Evolutionary conservation across 768 basidiomycete genomes (phyloP).

Genomic region (Collybia sp.): DNA sequence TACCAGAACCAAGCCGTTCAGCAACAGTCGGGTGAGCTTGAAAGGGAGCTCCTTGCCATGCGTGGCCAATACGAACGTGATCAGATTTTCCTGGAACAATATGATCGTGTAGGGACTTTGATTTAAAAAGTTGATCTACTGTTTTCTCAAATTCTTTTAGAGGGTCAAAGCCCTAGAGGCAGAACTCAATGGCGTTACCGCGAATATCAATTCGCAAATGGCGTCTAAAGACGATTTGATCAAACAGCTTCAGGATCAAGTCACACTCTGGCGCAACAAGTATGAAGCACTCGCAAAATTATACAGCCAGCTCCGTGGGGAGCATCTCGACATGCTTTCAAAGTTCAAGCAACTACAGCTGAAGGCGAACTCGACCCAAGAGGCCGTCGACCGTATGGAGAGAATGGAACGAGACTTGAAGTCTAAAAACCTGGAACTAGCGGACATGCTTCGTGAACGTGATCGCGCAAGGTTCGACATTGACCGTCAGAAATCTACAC

Average conservation of each 20-base stretch:
- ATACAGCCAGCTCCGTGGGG: conserved; percentile 95
- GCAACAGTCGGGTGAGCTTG: conserved; percentile 75
- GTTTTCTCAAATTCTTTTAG: conserved; percentile 32
- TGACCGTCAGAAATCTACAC: conserved; percentile 87
- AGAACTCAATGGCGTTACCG: conserved; percentile 70
- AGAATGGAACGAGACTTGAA: conserved; percentile 98
- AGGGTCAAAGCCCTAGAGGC: conserved; percentile 94
- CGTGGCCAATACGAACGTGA: conserved; percentile 97
- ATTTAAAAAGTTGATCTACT: neutral
- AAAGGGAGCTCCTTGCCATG: conserved; percentile 88
- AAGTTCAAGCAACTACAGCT: conserved; percentile 98
- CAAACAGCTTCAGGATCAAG: conserved; percentile 94
- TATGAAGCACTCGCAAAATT: conserved; percentile 98
- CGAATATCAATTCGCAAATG: conserved; percentile 83
- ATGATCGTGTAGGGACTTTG: conserved; percentile 74
- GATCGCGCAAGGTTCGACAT: conserved; percentile 95
- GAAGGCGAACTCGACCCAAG: conserved; percentile 97
- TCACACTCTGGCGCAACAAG: conserved; percentile 95
- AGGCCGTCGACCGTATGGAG: conserved; percentile 97
- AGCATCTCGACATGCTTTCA: conserved; percentile 94
- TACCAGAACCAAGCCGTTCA: conserved; percentile 69
- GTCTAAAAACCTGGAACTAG: conserved; percentile 96
- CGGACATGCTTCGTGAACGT: conserved; percentile 98
- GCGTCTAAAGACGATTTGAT: conserved; percentile 93
- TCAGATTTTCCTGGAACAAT: conserved; percentile 95